phyloP scores from a whole-genome alignment of 2,329 filamentous ascomycete species.

The Tolypocladium amazonense region DNA sequence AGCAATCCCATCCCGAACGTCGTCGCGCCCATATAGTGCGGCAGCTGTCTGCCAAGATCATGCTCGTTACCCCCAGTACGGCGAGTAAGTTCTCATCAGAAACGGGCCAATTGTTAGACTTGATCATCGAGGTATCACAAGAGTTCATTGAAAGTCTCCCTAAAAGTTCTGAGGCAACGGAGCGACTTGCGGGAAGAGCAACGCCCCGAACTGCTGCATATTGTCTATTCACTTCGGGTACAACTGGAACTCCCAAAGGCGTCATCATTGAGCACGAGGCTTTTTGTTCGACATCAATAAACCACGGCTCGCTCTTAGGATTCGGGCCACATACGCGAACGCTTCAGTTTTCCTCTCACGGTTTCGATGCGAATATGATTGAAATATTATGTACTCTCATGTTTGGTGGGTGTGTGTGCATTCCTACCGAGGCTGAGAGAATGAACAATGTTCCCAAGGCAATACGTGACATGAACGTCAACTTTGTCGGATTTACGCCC shows the following conservation, averaged over 20 bases:
- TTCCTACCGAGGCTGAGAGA: constrained; percentile 8
- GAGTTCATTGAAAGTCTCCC: background rate
- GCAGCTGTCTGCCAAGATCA: background rate
- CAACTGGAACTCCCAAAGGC: constrained; percentile 9
- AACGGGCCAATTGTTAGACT: background rate
- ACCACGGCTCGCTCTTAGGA: constrained; percentile 1
- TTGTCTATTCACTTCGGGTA: constrained; percentile 10
- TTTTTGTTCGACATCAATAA: background rate
- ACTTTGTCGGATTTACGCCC: constrained; percentile 7
- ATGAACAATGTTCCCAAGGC: constrained; percentile 6
- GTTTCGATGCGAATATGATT: constrained; percentile 10
- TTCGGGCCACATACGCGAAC: constrained; percentile 1
- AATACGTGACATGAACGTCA: constrained; percentile 8
- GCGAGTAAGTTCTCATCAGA: background rate
- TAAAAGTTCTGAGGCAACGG: background rate
- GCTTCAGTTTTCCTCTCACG: constrained; percentile 8
- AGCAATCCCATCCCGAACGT: background rate
- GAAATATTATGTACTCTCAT: constrained; percentile 11
- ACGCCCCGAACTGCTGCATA: background rate
- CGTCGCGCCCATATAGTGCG: background rate
- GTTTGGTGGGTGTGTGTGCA: constrained; percentile 12
- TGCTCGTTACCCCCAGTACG: background rate
- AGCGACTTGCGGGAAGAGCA: background rate
- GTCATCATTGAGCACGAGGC: constrained; percentile 9
- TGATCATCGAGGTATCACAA: background rate